A percentile compares a stretch with the other conserved stretches of the same genome.
phyloP scores from a whole-genome alignment of 345 rosid genomes.

The Lepidium aucheri region DNA sequence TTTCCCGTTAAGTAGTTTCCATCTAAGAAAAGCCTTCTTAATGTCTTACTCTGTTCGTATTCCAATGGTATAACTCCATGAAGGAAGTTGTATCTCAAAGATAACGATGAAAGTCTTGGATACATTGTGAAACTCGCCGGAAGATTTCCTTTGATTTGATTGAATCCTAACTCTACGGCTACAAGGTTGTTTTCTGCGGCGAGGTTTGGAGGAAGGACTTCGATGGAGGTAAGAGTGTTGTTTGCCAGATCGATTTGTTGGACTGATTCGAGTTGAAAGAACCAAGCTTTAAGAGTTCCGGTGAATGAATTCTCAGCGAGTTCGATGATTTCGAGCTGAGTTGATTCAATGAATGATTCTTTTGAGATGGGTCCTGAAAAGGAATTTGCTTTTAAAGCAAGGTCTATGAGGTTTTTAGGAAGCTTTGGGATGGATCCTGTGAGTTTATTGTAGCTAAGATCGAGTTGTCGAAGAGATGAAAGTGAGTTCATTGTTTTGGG shows the following conservation, averaged over 20 bases:
- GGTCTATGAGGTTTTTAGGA: slow-evolving; percentile 44
- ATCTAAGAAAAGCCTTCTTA: slow-evolving; percentile 62
- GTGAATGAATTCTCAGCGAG: slow-evolving; percentile 70
- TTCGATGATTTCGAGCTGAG: slow-evolving; percentile 66
- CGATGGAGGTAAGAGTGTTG: slow-evolving; percentile 50
- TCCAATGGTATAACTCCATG: slow-evolving; percentile 66
- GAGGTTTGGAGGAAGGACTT: slow-evolving; percentile 35
- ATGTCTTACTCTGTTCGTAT: slow-evolving; percentile 40
- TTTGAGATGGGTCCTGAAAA: slow-evolving; percentile 50
- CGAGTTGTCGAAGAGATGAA: slow-evolving; percentile 42
- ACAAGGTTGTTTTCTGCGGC: slow-evolving; percentile 43
- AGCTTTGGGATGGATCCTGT: slow-evolving; percentile 60
- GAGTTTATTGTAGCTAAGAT: slow-evolving; percentile 70
- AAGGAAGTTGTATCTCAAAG: slow-evolving; percentile 60
- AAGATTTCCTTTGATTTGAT: slow-evolving; percentile 43
- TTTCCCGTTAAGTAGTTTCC: slow-evolving; percentile 82
- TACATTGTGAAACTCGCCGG: slow-evolving; percentile 50
- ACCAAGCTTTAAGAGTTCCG: slow-evolving; percentile 67
- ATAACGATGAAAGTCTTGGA: slow-evolving; percentile 56
- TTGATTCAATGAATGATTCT: slow-evolving; percentile 45
- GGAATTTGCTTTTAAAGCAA: slow-evolving; percentile 60
- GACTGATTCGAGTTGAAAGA: slow-evolving; percentile 55
- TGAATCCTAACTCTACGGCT: slow-evolving; percentile 77
- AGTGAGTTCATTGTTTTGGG: slow-evolving; percentile 38
- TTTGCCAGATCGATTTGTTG: slow-evolving; percentile 79